Evolutionary conservation across 2,329 filamentous ascomycete species (phyloP), one percentile per base, ranked within the genome.

Genomic region (Tolypocladium tundrense): DNA sequence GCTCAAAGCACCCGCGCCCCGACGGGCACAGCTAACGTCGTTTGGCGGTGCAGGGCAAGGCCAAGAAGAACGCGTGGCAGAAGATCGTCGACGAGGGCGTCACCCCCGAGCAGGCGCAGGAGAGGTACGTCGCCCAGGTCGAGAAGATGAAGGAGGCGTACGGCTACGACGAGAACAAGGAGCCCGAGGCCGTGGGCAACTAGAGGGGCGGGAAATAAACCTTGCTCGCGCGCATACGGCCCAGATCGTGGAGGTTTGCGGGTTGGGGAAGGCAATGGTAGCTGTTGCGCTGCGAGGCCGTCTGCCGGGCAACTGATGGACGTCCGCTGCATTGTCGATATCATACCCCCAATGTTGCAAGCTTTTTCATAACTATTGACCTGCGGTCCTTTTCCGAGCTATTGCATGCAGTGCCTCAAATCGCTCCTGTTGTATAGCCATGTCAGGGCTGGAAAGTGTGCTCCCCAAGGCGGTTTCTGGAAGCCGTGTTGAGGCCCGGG

Each of bases 11-110:
- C 40, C 31, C 52, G 31, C 37, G 9, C 16, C 39, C 33, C 37
- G 31, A 39, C 37, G 14, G 24, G 21, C n/a, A 4, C n/a, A 24
- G 11, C 39, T 19, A 27, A 16, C n/a, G 24, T 39, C 16, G 31
- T n/a, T 16, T 2, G 7, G 11, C 27, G 35, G 2, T 55, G 64
- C 66, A 91, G 88, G 85, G 79, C 75, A 95, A 94, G 78, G 84
- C 84, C 67, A 96, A 95, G 82, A 83, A 86, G 77, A 81, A 79
- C 67, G 84, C 87, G 57, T 96, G 91, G 91, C 77, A 90, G 75
- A 81, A 85, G 69, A 68, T 85, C 61, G 82, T 84, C 67, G 82
- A 91, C 61, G 80, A 85, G 60, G 83, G 80, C 55, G 70, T 85
- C 64, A 83, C 80, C 60, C 68, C 82, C 61, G 80, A 87, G 62